These are phyloP conservation scores for Cinchona pubescens DNA, from an alignment of 257 asterid species.

Conservation along the genomic window DNA sequence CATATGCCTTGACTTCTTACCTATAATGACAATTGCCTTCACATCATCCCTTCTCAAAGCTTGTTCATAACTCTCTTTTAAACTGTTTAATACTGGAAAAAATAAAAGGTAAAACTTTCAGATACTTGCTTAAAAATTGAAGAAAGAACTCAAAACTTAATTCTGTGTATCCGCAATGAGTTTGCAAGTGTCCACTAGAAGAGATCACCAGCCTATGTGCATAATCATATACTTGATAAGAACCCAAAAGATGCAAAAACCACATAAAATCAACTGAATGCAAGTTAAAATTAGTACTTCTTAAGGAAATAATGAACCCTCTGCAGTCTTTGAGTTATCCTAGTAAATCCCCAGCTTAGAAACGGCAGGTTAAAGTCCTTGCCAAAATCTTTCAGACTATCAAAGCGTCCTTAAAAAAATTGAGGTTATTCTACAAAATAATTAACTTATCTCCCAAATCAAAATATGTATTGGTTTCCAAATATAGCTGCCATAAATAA, in stretches of 20 bases:
- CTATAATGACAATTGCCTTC: conserved; percentile 83
- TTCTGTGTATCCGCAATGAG: background rate
- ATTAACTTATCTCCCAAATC: too few relatives aligned
- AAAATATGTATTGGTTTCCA: too few relatives aligned
- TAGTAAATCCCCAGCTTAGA: too few relatives aligned
- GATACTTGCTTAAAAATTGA: background rate
- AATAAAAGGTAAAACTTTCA: conserved; percentile 2
- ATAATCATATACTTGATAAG: background rate
- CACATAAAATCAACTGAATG: background rate
- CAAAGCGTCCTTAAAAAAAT: too few relatives aligned
- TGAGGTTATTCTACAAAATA: too few relatives aligned
- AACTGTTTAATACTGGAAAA: conserved; percentile 75
- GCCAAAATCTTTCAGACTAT: too few relatives aligned
- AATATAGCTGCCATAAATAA: too few relatives aligned
- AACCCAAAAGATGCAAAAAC: background rate
- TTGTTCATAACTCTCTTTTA: conserved; percentile 68
- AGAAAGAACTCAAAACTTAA: background rate
- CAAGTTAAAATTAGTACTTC: too few relatives aligned
- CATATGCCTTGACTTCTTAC: conserved; percentile 25
- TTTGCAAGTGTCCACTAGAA: background rate
- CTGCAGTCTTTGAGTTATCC: too few relatives aligned
- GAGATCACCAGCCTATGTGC: background rate
- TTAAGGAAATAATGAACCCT: too few relatives aligned
- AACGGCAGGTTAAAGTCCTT: too few relatives aligned
- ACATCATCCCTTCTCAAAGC: conserved; percentile 81